These are phyloP conservation scores for Hypholoma fasciculare DNA, from an alignment of 768 basidiomycete species.

Conservation along the genomic window DNA sequence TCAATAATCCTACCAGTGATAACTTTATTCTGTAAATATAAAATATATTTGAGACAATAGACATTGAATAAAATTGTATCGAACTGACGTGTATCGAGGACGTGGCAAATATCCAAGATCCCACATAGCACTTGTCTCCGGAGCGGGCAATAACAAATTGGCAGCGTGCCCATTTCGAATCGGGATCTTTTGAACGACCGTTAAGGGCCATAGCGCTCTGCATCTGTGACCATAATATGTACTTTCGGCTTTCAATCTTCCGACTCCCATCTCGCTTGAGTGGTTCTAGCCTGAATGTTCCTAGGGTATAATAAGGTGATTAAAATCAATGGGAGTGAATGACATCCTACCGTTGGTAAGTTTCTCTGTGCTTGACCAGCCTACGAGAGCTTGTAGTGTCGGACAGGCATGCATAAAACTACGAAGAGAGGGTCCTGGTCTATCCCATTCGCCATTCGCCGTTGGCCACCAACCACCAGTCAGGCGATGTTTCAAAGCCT, in stretches of 20 bases:
- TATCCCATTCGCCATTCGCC: neutral
- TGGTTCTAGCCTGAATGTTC: too few species aligned
- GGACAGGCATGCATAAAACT: too few species aligned
- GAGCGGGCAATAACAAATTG: constrained; percentile 8
- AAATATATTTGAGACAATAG: neutral
- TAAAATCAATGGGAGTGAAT: too few species aligned
- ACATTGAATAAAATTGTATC: neutral
- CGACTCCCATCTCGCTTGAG: too few species aligned
- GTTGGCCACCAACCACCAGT: constrained; percentile 29
- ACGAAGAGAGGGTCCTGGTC: neutral
- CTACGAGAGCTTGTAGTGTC: too few species aligned
- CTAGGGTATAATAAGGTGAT: too few species aligned
- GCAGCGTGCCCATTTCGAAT: constrained; percentile 14
- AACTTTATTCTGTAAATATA: neutral
- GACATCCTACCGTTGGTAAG: too few species aligned
- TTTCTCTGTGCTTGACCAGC: too few species aligned
- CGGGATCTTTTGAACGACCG: too few species aligned
- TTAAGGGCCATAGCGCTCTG: too few species aligned
- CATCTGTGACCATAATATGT: too few species aligned
- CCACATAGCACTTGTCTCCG: constrained; percentile 18
- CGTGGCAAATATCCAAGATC: constrained; percentile 25
- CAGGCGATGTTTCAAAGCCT: constrained; percentile 30
- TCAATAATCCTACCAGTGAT: constrained; percentile 18
- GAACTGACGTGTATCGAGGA: constrained; percentile 9
- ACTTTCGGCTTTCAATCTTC: too few species aligned